Evolutionary conservation across 177 flowering plant species (phyloP), one percentile per base, ranked within the genome.

Genomic region (Tripterygium wilfordii): DNA sequence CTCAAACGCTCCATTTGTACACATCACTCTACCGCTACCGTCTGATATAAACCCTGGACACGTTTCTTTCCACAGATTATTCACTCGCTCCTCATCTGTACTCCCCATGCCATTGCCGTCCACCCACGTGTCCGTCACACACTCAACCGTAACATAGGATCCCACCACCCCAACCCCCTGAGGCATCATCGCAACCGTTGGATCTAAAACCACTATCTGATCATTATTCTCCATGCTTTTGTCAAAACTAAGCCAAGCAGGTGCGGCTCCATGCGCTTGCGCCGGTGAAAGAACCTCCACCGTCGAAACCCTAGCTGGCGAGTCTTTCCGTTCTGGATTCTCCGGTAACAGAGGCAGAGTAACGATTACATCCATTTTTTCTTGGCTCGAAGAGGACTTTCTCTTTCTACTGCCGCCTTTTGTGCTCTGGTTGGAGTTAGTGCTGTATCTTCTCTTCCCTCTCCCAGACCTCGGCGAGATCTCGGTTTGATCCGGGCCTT

Each of bases 31-130:
- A 13, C 71, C 66, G 10, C 44, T 51, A 9, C 64, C 67, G 67
- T 79, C 88, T 1, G 91, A 71, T 52, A 79, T 60, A 19, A 86
- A 74, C 21, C 78, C 80, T 3, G 91, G 95, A 65, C 82, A 73
- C 63, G 80, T 68, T 78, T 81, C 91, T 42, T 10, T 39, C 60
- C 58, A 72, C 42, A 81, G 70, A 54, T 53, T 74, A 59, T 10
- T 54, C 69, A 18, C 55, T 62, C 40, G 62, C 63, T 76, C 82
- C 52, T 53, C 71, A 47, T 75, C 90, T 36, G 74, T 66, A 20
- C 67, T 25, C 49, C 76, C 80, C 32, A 71, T 22, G 20, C 47
- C 74, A 10, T 27, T 55, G 3, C 46, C 66, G 6, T 56, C 76
- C 49, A 49, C 36, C 65, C 72, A 69, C 56, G 78, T 51, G 21